Conservation (phyloP, 2,329 filamentous ascomycete species). For the Arachnomyces sp. region DNA sequence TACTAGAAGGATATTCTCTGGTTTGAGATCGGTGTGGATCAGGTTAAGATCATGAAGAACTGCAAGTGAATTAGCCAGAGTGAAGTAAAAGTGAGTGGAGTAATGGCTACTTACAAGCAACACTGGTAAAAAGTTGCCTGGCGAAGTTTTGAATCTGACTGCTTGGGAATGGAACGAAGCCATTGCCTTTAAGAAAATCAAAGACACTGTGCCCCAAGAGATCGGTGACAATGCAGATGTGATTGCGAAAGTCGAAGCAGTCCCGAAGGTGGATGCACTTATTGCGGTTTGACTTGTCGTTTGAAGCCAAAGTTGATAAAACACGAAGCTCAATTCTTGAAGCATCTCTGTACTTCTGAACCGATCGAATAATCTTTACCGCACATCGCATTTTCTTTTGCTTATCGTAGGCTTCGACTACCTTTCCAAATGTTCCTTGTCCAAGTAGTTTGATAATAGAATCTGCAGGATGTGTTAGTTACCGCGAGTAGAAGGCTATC, state of each 20-base stretch:
- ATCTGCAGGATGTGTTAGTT: slow-evolving; percentile 46
- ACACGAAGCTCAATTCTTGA: slow-evolving; percentile 91
- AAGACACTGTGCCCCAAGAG: slow-evolving; percentile 91
- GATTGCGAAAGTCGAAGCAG: slow-evolving; percentile 93
- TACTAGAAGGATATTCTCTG: slow-evolving; percentile 59
- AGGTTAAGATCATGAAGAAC: slow-evolving; percentile 94
- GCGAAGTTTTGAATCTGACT: slow-evolving; percentile 98
- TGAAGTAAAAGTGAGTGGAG: slow-evolving; percentile 2
- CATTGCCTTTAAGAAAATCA: slow-evolving; percentile 92
- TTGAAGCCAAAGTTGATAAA: slow-evolving; percentile 80
- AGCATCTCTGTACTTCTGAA: slow-evolving; percentile 96
- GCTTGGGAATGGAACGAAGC: slow-evolving; percentile 94
- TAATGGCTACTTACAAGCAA: slow-evolving; percentile 67
- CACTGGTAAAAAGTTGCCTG: slow-evolving; percentile 91
- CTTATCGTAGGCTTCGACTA: slow-evolving; percentile 83
- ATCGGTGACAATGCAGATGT: slow-evolving; percentile 80
- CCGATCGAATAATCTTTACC: slow-evolving; percentile 96
- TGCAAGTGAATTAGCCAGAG: slow-evolving; percentile 33
- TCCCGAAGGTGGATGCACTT: slow-evolving; percentile 94
- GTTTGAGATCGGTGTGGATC: slow-evolving; percentile 77
- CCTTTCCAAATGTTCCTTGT: slow-evolving; percentile 96
- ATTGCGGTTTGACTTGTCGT: slow-evolving; percentile 86
- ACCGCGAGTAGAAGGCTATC: slow-evolving; percentile 13
- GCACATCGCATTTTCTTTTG: slow-evolving; percentile 72
- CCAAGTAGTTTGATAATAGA: slow-evolving; percentile 82